Evolutionary conservation across 768 basidiomycete genomes (phyloP), one percentile per base, ranked within the genome.

Genomic region (Hemileccinum impolitum): DNA sequence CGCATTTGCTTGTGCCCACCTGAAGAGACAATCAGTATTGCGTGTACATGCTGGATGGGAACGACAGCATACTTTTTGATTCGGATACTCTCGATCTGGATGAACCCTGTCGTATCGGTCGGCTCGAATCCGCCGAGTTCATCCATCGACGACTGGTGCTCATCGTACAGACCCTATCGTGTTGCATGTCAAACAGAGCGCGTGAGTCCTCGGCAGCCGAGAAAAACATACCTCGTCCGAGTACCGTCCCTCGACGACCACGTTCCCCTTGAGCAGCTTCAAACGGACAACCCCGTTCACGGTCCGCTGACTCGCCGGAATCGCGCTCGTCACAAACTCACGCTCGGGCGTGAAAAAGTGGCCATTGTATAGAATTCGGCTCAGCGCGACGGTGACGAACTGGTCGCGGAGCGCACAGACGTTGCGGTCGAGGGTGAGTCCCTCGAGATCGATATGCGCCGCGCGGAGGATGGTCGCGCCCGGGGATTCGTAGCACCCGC

Each of bases 321-420:
- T 92, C 47, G 89, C 81, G 62, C 85, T 84, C 38, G 85, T 87
- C 62, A 98, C 74, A 63, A 98, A 98, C 72, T 97, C 96, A 56
- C 95, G 81, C 72, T 98, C 96, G 39, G 96, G 94, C n/a, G 94
- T 95, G 80, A 97, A 99, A 84, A 93, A 98, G 74, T 95, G 93
- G 32, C 95, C 96, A 65, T 98, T 97, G 78, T 99, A 98, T 41
- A 99, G 75, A 63, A 99, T 94, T 58, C 85, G 77, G 68, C 90
- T 84, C 47, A 98, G 77, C 66, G 87, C 87, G 60, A 90, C 76
- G 19, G 96, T 98, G 60, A 96, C 77, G 72, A 98, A 99, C 65
- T 92, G 88, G 69, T 99, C 96, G 30, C 96, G 80, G 48, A 98
- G 75, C 18, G 90, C 86, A 48, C 96, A 88, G 55, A 99, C 94